Base-by-base conservation (phyloP, 1,139 yeast genomes). In the Geotrichum carabidarum region DNA sequence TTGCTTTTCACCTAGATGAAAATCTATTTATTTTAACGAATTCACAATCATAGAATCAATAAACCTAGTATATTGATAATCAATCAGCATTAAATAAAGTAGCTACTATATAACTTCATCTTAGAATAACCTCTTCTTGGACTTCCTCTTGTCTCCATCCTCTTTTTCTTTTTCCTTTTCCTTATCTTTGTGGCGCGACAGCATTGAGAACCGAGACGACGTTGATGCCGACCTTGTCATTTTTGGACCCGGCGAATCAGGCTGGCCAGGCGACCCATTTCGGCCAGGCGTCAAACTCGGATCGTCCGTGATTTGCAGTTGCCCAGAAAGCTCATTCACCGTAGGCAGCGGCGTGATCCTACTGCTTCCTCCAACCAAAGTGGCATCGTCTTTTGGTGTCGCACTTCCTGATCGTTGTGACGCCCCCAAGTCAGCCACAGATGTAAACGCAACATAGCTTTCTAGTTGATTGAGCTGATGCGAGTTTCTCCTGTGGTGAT, bases 381-480 rank as follows among this genome's bases (percentile, higher is more conserved):
- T 22, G 4, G 27, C 27, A 22, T 22, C 27, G 27, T 22, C 27
- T 22, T 22, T 22, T 22, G 27, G 27, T 22, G 27, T 22, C 5
- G 5, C 27, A 5, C 27, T 22, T 22, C 27, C 27, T 22, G 27
- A 22, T 22, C 27, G 27, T 22, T 17, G n/a, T 3, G 40, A 37
- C 6, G 40, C 40, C 34, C 12, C 54, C 8, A 69, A 57, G 27
- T 69, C 71, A 3, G 67, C 63, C 22, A 70, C 63, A 8, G 72
- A 61, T 11, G 69, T 69, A 57, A 68, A 69, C 34, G 68, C 62
- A n/a, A 64, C 67, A 55, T 70, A 70, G 47, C 66, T 63, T 1
- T 67, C 59, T 8, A 70, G 65, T 60, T 70, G 74, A 12, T 67
- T 61, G 36, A 70, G 57, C n/a, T 65, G 65, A 42, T 61, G 66